A percentile compares a stretch with the other conserved stretches of the same genome.
Evolutionary conservation across 2,329 filamentous ascomycete genomes (phyloP).

Genomic region (Fusarium sp.): DNA sequence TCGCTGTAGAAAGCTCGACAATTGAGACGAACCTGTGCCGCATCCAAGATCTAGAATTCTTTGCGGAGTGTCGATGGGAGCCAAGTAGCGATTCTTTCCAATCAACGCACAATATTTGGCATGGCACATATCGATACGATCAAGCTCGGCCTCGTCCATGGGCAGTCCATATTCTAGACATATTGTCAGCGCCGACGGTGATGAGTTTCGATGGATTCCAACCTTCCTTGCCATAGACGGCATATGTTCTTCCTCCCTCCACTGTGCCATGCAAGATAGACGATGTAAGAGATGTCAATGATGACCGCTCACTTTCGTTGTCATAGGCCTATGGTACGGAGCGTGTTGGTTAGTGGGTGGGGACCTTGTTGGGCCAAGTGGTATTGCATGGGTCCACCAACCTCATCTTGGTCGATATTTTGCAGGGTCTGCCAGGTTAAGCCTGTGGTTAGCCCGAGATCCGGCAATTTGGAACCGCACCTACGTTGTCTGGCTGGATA

Average conservation of each 20-base stretch:
- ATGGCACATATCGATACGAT: constrained; percentile 60
- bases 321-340: constrained; percentile 27
- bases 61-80: constrained; percentile 47
- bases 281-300: constrained; percentile 49
- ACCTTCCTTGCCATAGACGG: constrained; percentile 57
- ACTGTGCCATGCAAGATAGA: constrained; percentile 47
- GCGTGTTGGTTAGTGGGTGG: constrained; percentile 19
- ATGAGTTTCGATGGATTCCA: background rate
- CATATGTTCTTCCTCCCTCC: constrained; percentile 55
- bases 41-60: constrained; percentile 53
- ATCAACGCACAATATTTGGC: constrained; percentile 54
- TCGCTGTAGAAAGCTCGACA: background rate
- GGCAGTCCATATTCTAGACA: constrained; percentile 57
- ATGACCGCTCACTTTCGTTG: constrained; percentile 38
- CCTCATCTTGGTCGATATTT: constrained; percentile 40
- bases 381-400: constrained; percentile 18
- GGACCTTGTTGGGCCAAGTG: background rate
- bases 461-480: background rate
- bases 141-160: constrained; percentile 59
- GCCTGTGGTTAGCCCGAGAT: constrained; percentile 7
- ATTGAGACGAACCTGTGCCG: constrained; percentile 46
- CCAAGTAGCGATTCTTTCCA: constrained; percentile 46
- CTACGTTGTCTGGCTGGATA: constrained; percentile 16
- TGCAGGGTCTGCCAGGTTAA: constrained; percentile 21
- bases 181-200: background rate